These are phyloP conservation scores for Knufia fluminis DNA, from an alignment of 2,329 filamentous ascomycete species.

Conservation along the genomic window DNA sequence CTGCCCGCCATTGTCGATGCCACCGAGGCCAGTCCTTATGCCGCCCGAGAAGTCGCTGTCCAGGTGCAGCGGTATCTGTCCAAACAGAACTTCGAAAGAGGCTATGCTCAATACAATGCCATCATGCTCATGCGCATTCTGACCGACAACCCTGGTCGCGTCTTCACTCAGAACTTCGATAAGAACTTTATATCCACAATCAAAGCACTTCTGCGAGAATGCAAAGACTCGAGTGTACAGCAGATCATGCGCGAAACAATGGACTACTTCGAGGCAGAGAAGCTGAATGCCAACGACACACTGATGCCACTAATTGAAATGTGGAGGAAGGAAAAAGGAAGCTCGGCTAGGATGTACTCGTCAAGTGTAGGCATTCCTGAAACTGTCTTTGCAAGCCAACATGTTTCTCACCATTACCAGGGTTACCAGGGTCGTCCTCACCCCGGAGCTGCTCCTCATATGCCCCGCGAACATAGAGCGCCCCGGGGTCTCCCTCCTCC, in stretches of 20 bases:
- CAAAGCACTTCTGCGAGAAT: conserved; percentile 63
- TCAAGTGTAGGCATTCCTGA: conserved; percentile 10
- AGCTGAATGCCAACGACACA: conserved; percentile 61
- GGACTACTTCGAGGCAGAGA: conserved; percentile 64
- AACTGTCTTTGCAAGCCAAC: conserved; percentile 9
- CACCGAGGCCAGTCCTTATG: conserved; percentile 81
- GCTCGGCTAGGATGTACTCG: conserved; percentile 27
- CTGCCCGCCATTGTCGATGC: conserved; percentile 89
- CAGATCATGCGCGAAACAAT: conserved; percentile 83
- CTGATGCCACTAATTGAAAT: conserved; percentile 63
- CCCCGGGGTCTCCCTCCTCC: conserved; percentile 48
- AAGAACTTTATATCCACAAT: conserved; percentile 68
- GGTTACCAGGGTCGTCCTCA: conserved; percentile 11
- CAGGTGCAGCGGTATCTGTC: conserved; percentile 74
- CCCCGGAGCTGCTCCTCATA: conserved; percentile 12
- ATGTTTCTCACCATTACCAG: conserved; percentile 10
- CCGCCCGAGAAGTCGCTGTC: conserved; percentile 70
- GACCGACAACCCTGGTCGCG: conserved; percentile 78
- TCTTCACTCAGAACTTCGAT: conserved; percentile 86
- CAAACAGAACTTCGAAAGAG: conserved; percentile 55
- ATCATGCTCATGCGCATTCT: conserved; percentile 93
- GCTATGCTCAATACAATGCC: conserved; percentile 84
- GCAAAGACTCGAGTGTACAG: conserved; percentile 65
- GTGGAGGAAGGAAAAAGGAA: conserved; percentile 82
- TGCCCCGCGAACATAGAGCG: conserved; percentile 39